A percentile compares a stretch with the other conserved stretches of the same genome.
These are phyloP conservation scores for Aspergillus niger DNA, from an alignment of 2,329 filamentous ascomycete species.

Conservation along the genomic window DNA sequence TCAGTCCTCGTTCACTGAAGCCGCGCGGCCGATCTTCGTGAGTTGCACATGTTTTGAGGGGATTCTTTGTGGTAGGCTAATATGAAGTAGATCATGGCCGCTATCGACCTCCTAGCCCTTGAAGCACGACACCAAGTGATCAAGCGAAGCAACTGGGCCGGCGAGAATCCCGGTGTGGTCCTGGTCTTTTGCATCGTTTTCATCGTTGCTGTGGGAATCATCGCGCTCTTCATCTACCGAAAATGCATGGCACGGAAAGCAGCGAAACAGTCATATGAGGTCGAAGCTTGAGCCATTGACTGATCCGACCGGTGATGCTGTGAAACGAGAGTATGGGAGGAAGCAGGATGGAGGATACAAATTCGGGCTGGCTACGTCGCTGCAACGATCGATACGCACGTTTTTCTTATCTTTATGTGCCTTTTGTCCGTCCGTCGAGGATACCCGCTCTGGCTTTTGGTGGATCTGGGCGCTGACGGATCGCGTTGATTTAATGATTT, in stretches of 20 bases:
- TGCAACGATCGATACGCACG: neutral
- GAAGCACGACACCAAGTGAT: constrained; percentile 38
- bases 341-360: neutral
- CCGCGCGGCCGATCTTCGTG: neutral
- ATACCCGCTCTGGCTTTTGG: constrained; percentile 4
- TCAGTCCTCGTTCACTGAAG: neutral
- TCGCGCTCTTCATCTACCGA: constrained; percentile 53
- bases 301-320: neutral
- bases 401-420: neutral
- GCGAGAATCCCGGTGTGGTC: constrained; percentile 60
- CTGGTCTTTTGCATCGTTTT: constrained; percentile 65
- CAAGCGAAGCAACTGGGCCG: constrained; percentile 56
- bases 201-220: constrained; percentile 55
- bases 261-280: constrained; percentile 24
- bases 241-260: constrained; percentile 40
- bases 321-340: neutral
- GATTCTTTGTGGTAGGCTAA: neutral
- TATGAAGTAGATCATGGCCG: constrained; percentile 25
- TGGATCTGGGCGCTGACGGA: neutral
- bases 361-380: neutral
- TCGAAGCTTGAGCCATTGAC: neutral
- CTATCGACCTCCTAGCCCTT: constrained; percentile 29
- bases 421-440: neutral
- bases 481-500: neutral
- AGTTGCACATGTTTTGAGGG: neutral